Evolutionary conservation across 768 basidiomycete genomes (phyloP), one percentile per base, ranked within the genome.

Genomic region (Lactarius sp.): DNA sequence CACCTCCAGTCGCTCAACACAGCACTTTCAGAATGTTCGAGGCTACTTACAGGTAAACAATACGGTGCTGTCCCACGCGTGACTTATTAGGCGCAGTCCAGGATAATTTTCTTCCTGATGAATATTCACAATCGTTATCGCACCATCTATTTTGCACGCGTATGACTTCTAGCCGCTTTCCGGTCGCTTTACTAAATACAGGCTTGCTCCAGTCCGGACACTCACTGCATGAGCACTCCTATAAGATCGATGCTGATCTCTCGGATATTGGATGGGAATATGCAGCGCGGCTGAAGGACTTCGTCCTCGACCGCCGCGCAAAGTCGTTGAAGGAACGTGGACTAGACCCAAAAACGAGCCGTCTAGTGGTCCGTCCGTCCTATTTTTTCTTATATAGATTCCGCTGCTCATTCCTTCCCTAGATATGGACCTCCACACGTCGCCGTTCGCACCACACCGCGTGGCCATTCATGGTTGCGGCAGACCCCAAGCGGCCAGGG

Each of bases 21-120:
- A 54, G 10, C 31, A 39, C 5, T 37, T 6, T 5, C 66, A 89
- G 91, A 83, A 90, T 58, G 88, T 95, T 68, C 85, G 88, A 73
- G 94, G 94, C 60, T 96, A 96, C 70, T 78, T 96, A 3, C 91
- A 93, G 75, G 89, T 88, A 66, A 61, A 56, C 42, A 5, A 44
- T 63, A 41, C 36, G 4, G 33, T 59, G 34, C 42, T n/a, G 12
- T 22, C 37, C 22, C 34, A 18, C 50, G 33, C 55, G 22, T 51
- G 62, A 69, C 7, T 68, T 56, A 53, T 47, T 56, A 14, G 36
- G 37, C 36, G 16, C 75, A 98, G 87, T 93, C 93, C 2, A 80
- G 96, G 64, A 94, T 98, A 63, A 92, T 98, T 31, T 99, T 98
- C 81, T 98, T 97, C 81, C 80, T 99, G 51, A 98, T 98, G 97